Evolutionary conservation across 129 eudicot genomes (phyloP).

Genomic region (Ambrosia artemisiifolia): DNA sequence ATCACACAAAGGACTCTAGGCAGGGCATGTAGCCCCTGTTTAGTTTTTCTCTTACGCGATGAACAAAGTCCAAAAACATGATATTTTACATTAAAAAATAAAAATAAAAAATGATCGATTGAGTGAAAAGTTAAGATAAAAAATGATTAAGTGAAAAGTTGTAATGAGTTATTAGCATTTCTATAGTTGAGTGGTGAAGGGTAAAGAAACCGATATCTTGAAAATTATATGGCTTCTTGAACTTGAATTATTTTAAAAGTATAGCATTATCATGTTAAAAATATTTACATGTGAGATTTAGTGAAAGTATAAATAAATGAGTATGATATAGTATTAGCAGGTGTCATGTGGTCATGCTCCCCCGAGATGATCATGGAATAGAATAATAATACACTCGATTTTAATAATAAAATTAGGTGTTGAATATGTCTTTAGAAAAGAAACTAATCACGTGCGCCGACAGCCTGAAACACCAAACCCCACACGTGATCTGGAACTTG

Average conservation of each 20-base stretch:
- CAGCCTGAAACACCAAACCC: conserved; percentile 30
- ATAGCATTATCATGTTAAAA: background rate
- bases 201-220: background rate
- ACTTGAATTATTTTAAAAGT: background rate
- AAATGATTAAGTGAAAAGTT: no score
- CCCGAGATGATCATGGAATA: background rate
- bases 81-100: no score
- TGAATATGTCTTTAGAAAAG: conserved; percentile 16
- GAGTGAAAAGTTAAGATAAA: no score
- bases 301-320: background rate
- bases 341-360: conserved; percentile 12
- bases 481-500: conserved; percentile 29
- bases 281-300: background rate
- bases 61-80: no score
- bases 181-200: no score
- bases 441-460: conserved; percentile 35
- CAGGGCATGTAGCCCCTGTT: no score
- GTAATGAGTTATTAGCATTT: no score
- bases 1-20: no score
- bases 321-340: background rate
- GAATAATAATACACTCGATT: no score
- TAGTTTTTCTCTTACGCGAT: no score
- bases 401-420: background rate
- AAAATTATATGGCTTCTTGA: background rate
- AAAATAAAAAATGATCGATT: no score